These are phyloP conservation scores for Calonectria pauciramosa DNA, from an alignment of 2,329 filamentous ascomycete genomes.

Conservation along the genomic window DNA sequence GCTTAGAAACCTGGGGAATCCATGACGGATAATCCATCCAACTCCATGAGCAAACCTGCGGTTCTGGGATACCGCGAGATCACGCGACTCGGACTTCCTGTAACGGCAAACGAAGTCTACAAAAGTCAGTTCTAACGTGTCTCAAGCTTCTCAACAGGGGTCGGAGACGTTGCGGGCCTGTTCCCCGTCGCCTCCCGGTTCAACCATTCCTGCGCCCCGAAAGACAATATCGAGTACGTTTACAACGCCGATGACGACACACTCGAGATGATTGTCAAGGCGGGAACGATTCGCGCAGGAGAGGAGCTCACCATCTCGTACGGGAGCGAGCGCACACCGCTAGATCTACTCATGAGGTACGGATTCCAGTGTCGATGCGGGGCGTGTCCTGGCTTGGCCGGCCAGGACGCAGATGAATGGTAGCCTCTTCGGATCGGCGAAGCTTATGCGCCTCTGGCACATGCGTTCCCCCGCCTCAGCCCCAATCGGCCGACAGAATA, in stretches of 20 bases:
- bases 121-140: background rate
- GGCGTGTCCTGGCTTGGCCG: constrained; percentile 53
- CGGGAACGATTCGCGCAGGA: constrained; percentile 54
- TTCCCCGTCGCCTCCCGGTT: constrained; percentile 68
- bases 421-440: constrained; percentile 1
- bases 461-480: background rate
- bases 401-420: constrained; percentile 34
- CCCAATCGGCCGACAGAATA: background rate
- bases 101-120: background rate
- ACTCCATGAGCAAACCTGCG: background rate
- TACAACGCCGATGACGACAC: constrained; percentile 52
- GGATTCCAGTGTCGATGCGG: constrained; percentile 69
- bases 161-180: constrained; percentile 51
- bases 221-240: constrained; percentile 59
- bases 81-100: no score
- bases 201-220: constrained; percentile 68
- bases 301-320: constrained; percentile 68
- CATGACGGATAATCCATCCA: background rate
- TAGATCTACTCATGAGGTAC: constrained; percentile 58
- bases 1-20: background rate
- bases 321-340: constrained; percentile 50
- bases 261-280: constrained; percentile 58
- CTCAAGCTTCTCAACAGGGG: constrained; percentile 46
- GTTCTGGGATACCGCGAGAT: background rate
- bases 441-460: background rate